Base-by-base conservation (phyloP, 371 early-diverging fungal species). In the Ordospora colligata region DNA sequence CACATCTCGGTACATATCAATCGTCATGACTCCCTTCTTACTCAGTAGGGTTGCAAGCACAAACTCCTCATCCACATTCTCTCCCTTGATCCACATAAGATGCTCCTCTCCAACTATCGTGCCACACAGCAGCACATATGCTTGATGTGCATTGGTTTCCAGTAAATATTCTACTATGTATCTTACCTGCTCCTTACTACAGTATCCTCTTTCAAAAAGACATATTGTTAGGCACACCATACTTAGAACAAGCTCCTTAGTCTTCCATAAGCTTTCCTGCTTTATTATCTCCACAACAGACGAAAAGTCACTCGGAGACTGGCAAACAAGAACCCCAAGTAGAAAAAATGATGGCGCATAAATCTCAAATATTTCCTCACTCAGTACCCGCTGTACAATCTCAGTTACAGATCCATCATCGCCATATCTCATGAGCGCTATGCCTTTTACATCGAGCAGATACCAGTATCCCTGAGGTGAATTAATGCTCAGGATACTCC, bases 51-150 rank as follows among this genome's bases (percentile, higher is more conserved):
- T 64, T 17, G 49, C 49, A 23, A 50, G 42, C 10, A 72, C 51
- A 64, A 72, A 72, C 40, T 64, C 49, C 42, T 72, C 73, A 37
- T 72, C 73, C 43, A 72, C 40, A 49, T 72, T 58, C 19, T 37
- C 37, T 58, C 58, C 58, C 58, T 37, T 58, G 19, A 58, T 58
- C 58, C 58, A 58, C 25, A 37, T 14, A 14, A 37, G 23, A 19
- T 58, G 40, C 7, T 58, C 40, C 19, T 40, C 58, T 0, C 37
- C 27, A 58, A 32, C 58, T 21, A 42, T 27, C 3, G 65, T 64
- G 49, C 23, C 63, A 37, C 42, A 50, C 9, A 53, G 43, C 32
- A 72, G 44, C 0, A 72, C 25, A 47, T 64, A 49, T 10, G 65
- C 32, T 40, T 64, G 64, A n/a, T 72, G 64, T 8, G 21, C 27